Conservation (phyloP, 495 filamentous ascomycete genomes). For the Xylaria palmicola region DNA sequence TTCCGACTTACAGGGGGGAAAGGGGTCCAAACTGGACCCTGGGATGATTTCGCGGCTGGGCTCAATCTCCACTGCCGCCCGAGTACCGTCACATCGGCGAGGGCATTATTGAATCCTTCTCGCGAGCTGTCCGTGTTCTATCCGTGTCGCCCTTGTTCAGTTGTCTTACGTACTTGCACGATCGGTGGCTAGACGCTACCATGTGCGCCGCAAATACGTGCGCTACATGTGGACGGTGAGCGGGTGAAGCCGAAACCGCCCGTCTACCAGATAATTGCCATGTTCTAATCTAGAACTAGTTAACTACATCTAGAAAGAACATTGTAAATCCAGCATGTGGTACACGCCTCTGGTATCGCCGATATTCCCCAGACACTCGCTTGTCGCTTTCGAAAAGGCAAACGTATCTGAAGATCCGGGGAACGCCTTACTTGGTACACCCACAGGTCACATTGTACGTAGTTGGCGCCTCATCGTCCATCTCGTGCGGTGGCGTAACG, state of each 20-base stretch:
- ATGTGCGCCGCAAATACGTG: background rate
- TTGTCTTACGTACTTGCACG: background rate
- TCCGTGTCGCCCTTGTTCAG: background rate
- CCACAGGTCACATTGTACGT: background rate
- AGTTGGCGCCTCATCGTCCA: conserved; percentile 5
- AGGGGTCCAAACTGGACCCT: background rate
- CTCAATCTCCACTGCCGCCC: conserved; percentile 6
- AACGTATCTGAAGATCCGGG: conserved; percentile 10
- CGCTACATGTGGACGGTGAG: background rate
- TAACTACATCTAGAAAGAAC: too few species aligned
- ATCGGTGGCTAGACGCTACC: background rate
- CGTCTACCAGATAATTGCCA: too few species aligned
- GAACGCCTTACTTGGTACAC: background rate
- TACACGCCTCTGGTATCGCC: background rate
- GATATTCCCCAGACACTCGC: conserved; percentile 9
- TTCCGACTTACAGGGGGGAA: background rate
- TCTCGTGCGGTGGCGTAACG: background rate
- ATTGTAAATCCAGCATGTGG: background rate
- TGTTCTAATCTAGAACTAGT: too few species aligned
- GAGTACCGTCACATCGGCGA: background rate
- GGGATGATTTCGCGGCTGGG: background rate
- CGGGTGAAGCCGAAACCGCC: conserved; percentile 7
- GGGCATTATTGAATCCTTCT: conserved; percentile 4
- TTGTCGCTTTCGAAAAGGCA: background rate
- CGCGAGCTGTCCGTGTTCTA: background rate